Percentiles rank a stretch among this genome's conserved stretches.
phyloP scores from a whole-genome alignment of 768 basidiomycete genomes.

The Epithele typhae region DNA sequence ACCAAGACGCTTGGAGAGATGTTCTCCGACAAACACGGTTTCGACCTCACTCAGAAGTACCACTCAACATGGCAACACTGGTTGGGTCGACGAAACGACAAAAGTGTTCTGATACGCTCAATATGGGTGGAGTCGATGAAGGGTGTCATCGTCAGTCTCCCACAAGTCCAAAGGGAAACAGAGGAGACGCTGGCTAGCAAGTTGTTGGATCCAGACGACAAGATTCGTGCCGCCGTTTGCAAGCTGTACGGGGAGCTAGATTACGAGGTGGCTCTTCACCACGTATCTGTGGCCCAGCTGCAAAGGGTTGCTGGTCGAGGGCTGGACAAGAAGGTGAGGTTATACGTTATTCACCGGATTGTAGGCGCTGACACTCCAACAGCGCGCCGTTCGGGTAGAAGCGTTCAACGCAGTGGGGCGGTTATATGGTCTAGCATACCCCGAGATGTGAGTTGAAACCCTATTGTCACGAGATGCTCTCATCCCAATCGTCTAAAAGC shows the following conservation, averaged over 20 bases:
- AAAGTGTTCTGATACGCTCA: conserved; percentile 61
- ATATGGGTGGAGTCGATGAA: conserved; percentile 71
- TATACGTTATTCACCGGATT: neutral
- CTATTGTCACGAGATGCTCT: no score
- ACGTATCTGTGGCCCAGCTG: conserved; percentile 63
- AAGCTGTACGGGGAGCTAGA: conserved; percentile 78
- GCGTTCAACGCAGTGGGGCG: conserved; percentile 74
- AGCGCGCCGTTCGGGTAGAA: conserved; percentile 65
- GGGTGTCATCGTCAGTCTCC: conserved; percentile 57
- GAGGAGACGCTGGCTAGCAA: conserved; percentile 66
- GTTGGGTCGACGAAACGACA: conserved; percentile 77
- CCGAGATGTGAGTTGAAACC: conserved; percentile 91
- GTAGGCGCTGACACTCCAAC: conserved; percentile 1
- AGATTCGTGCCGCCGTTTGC: conserved; percentile 82
- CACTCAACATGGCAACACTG: conserved; percentile 83
- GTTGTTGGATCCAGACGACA: conserved; percentile 85
- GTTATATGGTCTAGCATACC: conserved; percentile 76
- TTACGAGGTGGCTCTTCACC: conserved; percentile 86
- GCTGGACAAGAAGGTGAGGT: conserved; percentile 77
- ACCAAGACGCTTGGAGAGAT: conserved; percentile 87
- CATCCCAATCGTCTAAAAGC: no score
- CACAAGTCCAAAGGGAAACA: conserved; percentile 63
- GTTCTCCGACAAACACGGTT: conserved; percentile 73
- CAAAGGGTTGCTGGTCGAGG: conserved; percentile 64
- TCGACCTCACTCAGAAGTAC: conserved; percentile 75